Conservation (phyloP, 495 filamentous ascomycete genomes). For the Rhizodiscina lignyota region DNA sequence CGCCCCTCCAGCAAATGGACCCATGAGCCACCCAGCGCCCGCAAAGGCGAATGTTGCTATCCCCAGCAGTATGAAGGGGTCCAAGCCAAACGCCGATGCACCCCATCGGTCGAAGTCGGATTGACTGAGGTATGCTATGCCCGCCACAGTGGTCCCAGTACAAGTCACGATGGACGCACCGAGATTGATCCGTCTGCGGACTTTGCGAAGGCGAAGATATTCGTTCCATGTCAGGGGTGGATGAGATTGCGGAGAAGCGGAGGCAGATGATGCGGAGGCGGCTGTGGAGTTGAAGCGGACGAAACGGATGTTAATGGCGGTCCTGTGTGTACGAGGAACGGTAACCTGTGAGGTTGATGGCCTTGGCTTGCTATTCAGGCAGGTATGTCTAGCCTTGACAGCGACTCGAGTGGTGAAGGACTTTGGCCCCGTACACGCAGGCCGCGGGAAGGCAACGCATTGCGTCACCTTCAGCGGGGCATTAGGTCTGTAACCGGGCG, state of each 20-base stretch:
- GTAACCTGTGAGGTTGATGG: too few relatives aligned
- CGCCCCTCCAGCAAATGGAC: slow-evolving; percentile 60
- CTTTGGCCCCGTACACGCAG: too few relatives aligned
- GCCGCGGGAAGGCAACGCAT: too few relatives aligned
- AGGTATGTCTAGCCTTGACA: too few relatives aligned
- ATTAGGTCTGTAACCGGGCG: too few relatives aligned
- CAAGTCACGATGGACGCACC: slow-evolving; percentile 52
- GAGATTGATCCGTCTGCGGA: slow-evolving; percentile 68
- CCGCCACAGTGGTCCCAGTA: slow-evolving; percentile 35
- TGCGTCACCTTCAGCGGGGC: too few relatives aligned
- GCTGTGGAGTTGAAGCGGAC: slow-evolving; percentile 4
- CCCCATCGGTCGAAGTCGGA: slow-evolving; percentile 52
- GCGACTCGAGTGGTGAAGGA: too few relatives aligned
- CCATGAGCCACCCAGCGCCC: slow-evolving; percentile 69
- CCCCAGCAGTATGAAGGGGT: slow-evolving; percentile 73
- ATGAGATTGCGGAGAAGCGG: not conserved
- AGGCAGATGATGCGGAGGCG: slow-evolving; percentile 1
- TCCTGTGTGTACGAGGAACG: too few relatives aligned
- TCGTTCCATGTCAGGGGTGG: slow-evolving; percentile 64
- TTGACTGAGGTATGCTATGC: slow-evolving; percentile 44
- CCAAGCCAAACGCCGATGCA: slow-evolving; percentile 54
- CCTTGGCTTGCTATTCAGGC: too few relatives aligned
- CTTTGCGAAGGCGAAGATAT: slow-evolving; percentile 79
- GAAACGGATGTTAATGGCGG: too few relatives aligned
- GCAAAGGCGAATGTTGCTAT: slow-evolving; percentile 54